phyloP scores from a whole-genome alignment of 2,329 filamentous ascomycete genomes.

The Colletotrichum phormii region DNA sequence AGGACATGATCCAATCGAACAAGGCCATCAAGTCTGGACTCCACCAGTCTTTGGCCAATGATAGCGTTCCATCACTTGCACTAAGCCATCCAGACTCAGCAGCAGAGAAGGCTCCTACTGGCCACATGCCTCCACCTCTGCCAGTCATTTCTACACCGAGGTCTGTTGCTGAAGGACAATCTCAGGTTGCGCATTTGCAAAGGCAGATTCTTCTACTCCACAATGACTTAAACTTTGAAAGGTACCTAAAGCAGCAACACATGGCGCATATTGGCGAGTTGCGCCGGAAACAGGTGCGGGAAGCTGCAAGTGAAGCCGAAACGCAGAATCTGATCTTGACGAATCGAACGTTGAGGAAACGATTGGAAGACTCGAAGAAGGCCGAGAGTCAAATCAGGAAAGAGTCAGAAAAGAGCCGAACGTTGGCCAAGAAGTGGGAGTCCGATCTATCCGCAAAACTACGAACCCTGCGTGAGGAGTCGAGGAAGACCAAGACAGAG shows the following conservation, averaged over 20 bases:
- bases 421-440: conserved; percentile 83
- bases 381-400: conserved; percentile 76
- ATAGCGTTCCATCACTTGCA: conserved; percentile 66
- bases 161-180: conserved; percentile 45
- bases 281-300: conserved; percentile 78
- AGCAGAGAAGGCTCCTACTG: conserved; percentile 49
- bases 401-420: conserved; percentile 78
- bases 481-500: conserved; percentile 72
- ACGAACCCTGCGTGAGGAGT: conserved; percentile 74
- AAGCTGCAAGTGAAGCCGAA: conserved; percentile 83
- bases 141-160: conserved; percentile 32
- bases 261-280: conserved; percentile 84
- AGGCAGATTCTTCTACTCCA: conserved; percentile 80
- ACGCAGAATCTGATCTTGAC: conserved; percentile 84
- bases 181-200: conserved; percentile 69
- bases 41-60: conserved; percentile 66
- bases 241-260: conserved; percentile 86
- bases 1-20: conserved; percentile 71
- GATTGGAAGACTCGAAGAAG: conserved; percentile 79
- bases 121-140: conserved; percentile 44
- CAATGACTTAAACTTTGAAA: conserved; percentile 86
- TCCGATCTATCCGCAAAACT: conserved; percentile 76
- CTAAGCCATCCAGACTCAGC: conserved; percentile 62
- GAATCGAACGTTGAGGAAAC: conserved; percentile 78
- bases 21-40: conserved; percentile 67